These are phyloP conservation scores for Lodderomyces metapsilosis DNA, from an alignment of 1,139 yeast genomes.

Conservation along the genomic window DNA sequence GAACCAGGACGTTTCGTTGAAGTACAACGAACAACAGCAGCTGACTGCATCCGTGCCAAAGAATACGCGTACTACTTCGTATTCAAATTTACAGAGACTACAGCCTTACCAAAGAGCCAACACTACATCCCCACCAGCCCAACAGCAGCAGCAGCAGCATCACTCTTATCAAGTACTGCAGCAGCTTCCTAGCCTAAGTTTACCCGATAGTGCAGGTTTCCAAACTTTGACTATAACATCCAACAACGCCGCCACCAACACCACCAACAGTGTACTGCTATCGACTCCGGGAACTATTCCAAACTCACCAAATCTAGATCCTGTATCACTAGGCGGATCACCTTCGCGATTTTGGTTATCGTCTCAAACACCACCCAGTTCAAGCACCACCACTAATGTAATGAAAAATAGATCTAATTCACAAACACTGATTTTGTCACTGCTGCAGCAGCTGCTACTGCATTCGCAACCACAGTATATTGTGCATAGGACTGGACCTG, in stretches of 20 bases:
- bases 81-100: slow-evolving; percentile 19
- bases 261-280: neutral
- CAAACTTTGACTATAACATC: neutral
- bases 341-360: slow-evolving; percentile 56
- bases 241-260: neutral
- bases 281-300: slow-evolving; percentile 26
- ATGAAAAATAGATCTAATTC: neutral
- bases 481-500: neutral
- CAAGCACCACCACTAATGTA: neutral
- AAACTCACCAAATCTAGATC: slow-evolving; percentile 52
- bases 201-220: slow-evolving; percentile 2
- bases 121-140: slow-evolving; percentile 20
- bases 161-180: neutral
- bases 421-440: neutral
- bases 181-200: slow-evolving; percentile 14
- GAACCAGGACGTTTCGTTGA: slow-evolving; percentile 19
- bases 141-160: neutral
- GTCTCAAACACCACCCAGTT: slow-evolving; percentile 50
- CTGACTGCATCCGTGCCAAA: slow-evolving; percentile 7
- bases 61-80: slow-evolving; percentile 7
- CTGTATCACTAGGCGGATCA: slow-evolving; percentile 53
- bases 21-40: slow-evolving; percentile 7
- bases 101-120: slow-evolving; percentile 38
- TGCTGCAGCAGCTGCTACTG: neutral
- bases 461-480: neutral